Percentiles rank a stretch among this genome's conserved stretches.
These are phyloP conservation scores for Ganoderma multipileum DNA, from an alignment of 1,284 basidiomycete species.

Conservation along the genomic window DNA sequence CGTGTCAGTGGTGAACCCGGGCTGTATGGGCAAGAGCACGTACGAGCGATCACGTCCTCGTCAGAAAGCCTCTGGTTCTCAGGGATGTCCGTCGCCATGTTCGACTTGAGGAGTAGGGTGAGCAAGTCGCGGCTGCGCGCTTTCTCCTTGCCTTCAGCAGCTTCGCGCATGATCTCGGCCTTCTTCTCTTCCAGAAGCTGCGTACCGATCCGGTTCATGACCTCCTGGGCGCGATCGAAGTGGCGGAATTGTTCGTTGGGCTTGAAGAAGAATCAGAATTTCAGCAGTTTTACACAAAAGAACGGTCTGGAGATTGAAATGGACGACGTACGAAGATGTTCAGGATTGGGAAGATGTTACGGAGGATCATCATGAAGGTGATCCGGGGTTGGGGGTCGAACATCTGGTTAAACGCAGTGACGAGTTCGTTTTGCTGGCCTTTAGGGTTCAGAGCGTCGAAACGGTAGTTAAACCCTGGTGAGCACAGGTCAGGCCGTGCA, in stretches of 20 bases:
- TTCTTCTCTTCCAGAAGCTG: conserved; percentile 51
- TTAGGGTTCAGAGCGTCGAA: conserved; percentile 47
- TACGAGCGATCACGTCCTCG: conserved; percentile 62
- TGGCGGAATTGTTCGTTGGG: conserved; percentile 38
- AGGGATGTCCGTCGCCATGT: conserved; percentile 52
- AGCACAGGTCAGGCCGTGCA: conserved; percentile 9
- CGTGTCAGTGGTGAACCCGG: conserved; percentile 23
- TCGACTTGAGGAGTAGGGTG: conserved; percentile 50
- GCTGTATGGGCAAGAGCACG: conserved; percentile 34
- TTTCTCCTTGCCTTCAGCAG: conserved; percentile 46
- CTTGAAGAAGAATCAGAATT: conserved; percentile 24
- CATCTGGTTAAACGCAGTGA: conserved; percentile 43
- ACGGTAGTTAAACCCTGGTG: conserved; percentile 54
- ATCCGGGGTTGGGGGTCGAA: conserved; percentile 13
- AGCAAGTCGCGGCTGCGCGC: conserved; percentile 62
- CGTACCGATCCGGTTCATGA: conserved; percentile 44
- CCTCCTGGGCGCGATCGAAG: conserved; percentile 33
- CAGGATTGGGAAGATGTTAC: conserved; percentile 19
- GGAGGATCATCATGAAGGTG: conserved; percentile 11
- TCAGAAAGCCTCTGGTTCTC: conserved; percentile 55
- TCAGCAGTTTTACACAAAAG: not conserved
- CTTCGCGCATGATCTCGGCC: conserved; percentile 48
- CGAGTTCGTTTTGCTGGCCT: conserved; percentile 45
- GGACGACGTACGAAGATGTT: conserved; percentile 22
- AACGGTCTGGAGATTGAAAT: no score